Base-by-base conservation (phyloP, 1,284 basidiomycete genomes). In the Leccinum subspadiceum region DNA sequence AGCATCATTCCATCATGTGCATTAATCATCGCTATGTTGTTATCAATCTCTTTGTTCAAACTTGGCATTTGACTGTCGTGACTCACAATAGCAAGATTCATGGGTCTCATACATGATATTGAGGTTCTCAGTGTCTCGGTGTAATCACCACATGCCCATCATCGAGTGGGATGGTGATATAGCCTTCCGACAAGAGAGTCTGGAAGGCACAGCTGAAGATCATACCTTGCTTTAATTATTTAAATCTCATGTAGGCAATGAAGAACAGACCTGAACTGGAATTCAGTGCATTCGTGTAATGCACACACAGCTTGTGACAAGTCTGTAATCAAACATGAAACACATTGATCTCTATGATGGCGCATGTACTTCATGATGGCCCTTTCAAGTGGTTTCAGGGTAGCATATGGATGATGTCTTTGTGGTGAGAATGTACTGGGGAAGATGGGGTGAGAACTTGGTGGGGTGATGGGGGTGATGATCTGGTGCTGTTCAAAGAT, bases 161-260 rank as follows among this genome's bases (percentile, higher is more conserved):
- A 60, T 72, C 73, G 26, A 72, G 68, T 29, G 68, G 73, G 33
- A 65, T 72, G 29, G 74, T 73, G 29, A 72, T 61, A 41, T 72
- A 75, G 44, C 69, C 73, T 46, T 72, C 73, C 46, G 56, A 66
- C 15, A 72, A 54, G 4, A 72, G 44, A 37, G 37, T 29, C 37
- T 71, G 60, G 12, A 73, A 5, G 29, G 71, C 62, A 56, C 53
- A 24, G 10, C 70, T 74, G 3, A 26, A 55, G 29, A 22, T 17
- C 1, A 50, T 15, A 22, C 4, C 35, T 12, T 17, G 24, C 8
- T 22, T 22, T 65, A 22, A 69, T 22, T 2, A 24, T 31, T 35
- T 17, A 15, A 15, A 20, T 13, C 4, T 26, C 8, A 41, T n/a
- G 15, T n/a, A 49, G 9, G 49, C 12, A 26, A 13, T 56, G 44